Percentiles rank a stretch among this genome's conserved stretches.
phyloP scores from a whole-genome alignment of 164 flowering plant species.

The Stephania yunnanensis region DNA sequence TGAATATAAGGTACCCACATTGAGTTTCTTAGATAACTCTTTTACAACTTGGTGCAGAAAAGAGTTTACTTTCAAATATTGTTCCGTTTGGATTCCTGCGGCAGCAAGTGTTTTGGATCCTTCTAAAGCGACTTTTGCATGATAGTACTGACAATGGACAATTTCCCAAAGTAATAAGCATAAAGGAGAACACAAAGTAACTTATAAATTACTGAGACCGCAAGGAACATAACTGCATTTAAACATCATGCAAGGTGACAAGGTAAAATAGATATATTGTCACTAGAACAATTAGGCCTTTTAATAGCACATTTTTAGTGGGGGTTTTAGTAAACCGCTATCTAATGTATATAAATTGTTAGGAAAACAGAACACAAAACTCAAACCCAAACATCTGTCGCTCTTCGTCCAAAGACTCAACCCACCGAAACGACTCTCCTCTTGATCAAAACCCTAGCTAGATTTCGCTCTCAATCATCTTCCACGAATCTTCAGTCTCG shows the following conservation, averaged over 20 bases:
- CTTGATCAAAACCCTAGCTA: too few species aligned
- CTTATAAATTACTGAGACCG: constrained; percentile 49
- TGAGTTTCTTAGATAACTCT: background rate
- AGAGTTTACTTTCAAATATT: constrained; percentile 7
- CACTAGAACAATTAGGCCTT: too few species aligned
- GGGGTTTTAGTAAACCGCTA: too few species aligned
- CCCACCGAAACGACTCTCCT: too few species aligned
- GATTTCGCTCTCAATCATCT: too few species aligned
- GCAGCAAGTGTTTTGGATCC: constrained; percentile 82
- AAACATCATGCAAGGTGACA: constrained; percentile 6
- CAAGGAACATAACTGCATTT: constrained; percentile 55
- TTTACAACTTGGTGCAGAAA: background rate
- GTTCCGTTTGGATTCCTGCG: constrained; percentile 41
- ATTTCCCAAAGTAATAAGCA: constrained; percentile 54
- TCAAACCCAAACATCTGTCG: too few species aligned
- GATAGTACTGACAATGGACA: constrained; percentile 75
- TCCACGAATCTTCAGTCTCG: too few species aligned
- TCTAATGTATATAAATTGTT: too few species aligned
- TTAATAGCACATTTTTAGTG: too few species aligned
- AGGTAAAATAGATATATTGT: too few species aligned
- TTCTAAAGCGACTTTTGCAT: constrained; percentile 68
- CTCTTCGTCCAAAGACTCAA: too few species aligned
- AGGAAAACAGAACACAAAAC: too few species aligned
- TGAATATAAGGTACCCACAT: background rate
- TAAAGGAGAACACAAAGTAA: constrained; percentile 55